phyloP scores from a whole-genome alignment of 73 alveolate species.

The Loxodes magnus region DNA sequence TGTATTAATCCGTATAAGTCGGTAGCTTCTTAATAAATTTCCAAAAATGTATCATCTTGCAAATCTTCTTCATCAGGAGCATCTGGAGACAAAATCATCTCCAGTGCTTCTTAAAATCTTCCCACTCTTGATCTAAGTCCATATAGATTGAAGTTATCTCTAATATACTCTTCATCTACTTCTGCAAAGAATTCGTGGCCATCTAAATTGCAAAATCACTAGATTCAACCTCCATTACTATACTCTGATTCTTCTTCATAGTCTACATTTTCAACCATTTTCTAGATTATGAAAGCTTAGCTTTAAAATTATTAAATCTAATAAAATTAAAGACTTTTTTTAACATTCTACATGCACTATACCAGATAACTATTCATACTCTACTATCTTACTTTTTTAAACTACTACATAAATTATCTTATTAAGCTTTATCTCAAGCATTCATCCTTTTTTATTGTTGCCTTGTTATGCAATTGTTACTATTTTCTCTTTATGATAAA shows the following conservation, averaged over 20 bases:
- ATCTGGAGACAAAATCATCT: conserved; percentile 69
- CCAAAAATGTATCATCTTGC: conserved; percentile 67
- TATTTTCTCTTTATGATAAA: too few species aligned
- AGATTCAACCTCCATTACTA: conserved; percentile 37
- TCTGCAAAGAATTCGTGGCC: conserved; percentile 51
- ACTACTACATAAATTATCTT: too few species aligned
- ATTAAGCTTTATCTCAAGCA: too few species aligned
- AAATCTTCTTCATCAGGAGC: conserved; percentile 65
- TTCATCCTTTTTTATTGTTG: too few species aligned
- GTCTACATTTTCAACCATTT: too few species aligned
- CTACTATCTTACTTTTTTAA: too few species aligned
- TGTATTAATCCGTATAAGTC: conserved; percentile 91
- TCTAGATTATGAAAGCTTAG: too few species aligned
- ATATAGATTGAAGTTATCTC: conserved; percentile 39
- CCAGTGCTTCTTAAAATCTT: neutral
- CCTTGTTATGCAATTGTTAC: too few species aligned
- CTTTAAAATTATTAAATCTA: too few species aligned
- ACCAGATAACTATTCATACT: too few species aligned
- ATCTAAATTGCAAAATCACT: conserved; percentile 39
- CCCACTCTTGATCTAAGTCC: conserved; percentile 29
- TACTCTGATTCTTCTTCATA: neutral
- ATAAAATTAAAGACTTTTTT: too few species aligned
- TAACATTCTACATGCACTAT: too few species aligned
- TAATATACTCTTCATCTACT: conserved; percentile 41
- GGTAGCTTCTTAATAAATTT: conserved; percentile 72